Evolutionary conservation across 2,329 filamentous ascomycete genomes (phyloP), one percentile per base, ranked within the genome.

Genomic region (Monosporascus sp.): DNA sequence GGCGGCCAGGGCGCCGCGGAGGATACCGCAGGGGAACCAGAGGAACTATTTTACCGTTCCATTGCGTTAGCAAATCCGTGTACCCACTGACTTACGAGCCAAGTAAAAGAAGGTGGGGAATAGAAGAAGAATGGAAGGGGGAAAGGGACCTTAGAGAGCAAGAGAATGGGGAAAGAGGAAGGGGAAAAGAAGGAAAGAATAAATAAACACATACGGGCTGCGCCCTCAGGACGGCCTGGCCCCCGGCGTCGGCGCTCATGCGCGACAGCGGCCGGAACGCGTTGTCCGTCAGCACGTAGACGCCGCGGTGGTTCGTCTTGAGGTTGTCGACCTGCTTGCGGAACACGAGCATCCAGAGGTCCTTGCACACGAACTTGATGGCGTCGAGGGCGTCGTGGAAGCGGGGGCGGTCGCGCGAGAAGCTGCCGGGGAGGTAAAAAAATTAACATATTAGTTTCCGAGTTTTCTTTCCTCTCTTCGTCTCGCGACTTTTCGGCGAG

Each of bases 291-390:
- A 99, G 77, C 44, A 99, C 94, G 71, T 97, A 99, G 61, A 97
- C 91, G 49, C 94, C 94, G 63, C 94, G 79, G 70, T 99, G 94
- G 68, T 99, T 99, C 8, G 94, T 99, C 74, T 99, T 99, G 47
- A 99, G 79, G 69, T 99, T 99, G 72, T 99, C 94, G 66, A 99
- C 90, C 71, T 97, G 95, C 74, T 99, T 99, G 68, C 89, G 82
- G 72, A 97, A 99, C 17, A 97, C 83, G 20, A 97, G 79, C 37
- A 85, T 91, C 94, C 94, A 99, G 45, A 99, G 79, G 70, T 99
- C 94, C 76, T 99, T 99, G 82, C 94, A 99, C 49, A 99, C 79
- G 67, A 99, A 97, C 71, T 99, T 99, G 70, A 99, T 99, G 49
- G 92, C 88, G 68, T 97, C 94, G 43, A 99, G 83, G 4, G 92